Evolutionary conservation across 1,284 basidiomycete genomes (phyloP), one percentile per base, ranked within the genome.

Genomic region (Ganoderma meredithae): DNA sequence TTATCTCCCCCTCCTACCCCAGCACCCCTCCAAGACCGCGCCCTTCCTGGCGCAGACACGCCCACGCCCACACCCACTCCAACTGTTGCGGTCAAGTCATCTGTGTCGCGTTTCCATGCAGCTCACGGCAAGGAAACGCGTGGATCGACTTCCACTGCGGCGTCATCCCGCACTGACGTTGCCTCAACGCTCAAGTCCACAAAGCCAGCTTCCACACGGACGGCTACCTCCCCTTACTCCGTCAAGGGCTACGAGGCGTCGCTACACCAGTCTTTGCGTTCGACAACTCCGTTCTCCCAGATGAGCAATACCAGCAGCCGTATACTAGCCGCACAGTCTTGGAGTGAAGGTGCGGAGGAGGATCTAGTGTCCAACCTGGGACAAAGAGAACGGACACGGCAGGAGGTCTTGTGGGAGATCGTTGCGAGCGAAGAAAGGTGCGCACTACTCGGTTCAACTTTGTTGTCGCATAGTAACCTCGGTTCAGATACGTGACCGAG

Each of bases 401-500:
- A 99, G 79, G 97, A 99, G 82, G 97, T 99, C 3, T 81, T 99
- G 41, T 98, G 96, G 87, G 97, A 99, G 83, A 99, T 99, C 74
- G 97, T 99, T 59, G 94, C 95, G 49, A 96, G 95, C 75, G 97
- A 99, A 81, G 97, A 99, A 79, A 88, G 96, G 94, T 96, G 76
- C 76, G 58, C 49, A 47, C 31, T 59, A 5, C 56, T 64, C 59
- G 9, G 47, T 63, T 60, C 65, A 44, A 41, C 69, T 66, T 58
- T 40, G 41, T 39, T 39, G 63, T 60, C 43, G 60, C 66, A 49
- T 63, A 66, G 63, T 69, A 66, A 70, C 72, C 75, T 66, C 64
- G 27, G 55, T 66, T n/a, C 78, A 97, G 96, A 87, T 98, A 98
- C 78, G 95, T 98, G 36, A 86, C 86, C 72, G 96, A 98, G 76